Base-by-base conservation (phyloP, 495 filamentous ascomycete genomes). In the Friedmanniomyces simplex region DNA sequence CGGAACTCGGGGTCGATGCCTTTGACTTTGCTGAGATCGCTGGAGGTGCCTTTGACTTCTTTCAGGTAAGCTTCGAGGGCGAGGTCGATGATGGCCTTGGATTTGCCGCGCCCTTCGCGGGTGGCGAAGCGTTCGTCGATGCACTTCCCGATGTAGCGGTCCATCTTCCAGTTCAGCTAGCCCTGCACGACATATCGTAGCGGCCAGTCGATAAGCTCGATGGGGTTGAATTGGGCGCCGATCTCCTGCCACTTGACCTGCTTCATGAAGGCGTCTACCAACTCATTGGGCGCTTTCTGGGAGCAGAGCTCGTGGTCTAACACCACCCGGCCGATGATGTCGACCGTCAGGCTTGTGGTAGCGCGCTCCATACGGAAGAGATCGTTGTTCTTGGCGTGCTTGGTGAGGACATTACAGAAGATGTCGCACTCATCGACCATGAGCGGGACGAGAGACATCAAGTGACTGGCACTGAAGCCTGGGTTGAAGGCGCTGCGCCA, bases 401-500 rank as follows among this genome's bases (percentile, higher is more conserved):
- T 53, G 47, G 55, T 39, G 12, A 78, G 63, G 14, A 59, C 61
- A 1, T 72, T 61, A 14, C 32, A 54, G 50, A 75, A 77, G 10
- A 72, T 61, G 10, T 57, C 26, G 0, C 61, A 59, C 51, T 77
- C 71, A 12, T 77, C 71, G 6, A 76, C 52, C 47, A 79, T 72
- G 18, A 60, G 45, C 7, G 73, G 71, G 0, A 74, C 66, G 22
- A 77, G 59, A 4, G 62, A 66, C 46, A 73, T 63, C 5, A 79
- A 60, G 57, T 77, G 68, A 32, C 61, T 68, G 0, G 59, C 55
- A 14, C 61, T 64, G 63, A 80, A 79, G 7, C 75, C 76, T 4
- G 74, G 73, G 60, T 73, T 79, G 63, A 77, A 77, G 5, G 72
- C 51, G 43, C 36, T 49, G 26, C 74, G 57, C 68, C 70, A 74